Base-by-base conservation (phyloP, 176 grass and related monocot species). In the Thalia dealbata region DNA sequence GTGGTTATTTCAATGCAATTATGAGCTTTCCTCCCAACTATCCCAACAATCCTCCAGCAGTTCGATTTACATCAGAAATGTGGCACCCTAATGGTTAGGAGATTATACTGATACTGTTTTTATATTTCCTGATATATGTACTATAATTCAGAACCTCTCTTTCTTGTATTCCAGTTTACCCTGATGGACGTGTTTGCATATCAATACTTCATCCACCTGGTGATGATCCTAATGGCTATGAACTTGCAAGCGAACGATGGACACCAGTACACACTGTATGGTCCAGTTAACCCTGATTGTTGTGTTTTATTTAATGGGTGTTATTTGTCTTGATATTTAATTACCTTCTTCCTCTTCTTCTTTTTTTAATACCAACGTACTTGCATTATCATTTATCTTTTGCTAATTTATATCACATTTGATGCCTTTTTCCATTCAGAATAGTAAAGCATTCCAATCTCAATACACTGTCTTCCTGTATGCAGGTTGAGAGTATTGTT, bases 181-280 rank as follows among this genome's bases (percentile, higher is more conserved):
- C 56, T 60, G 73, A 75, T 75, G 73, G 73, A 8, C 73, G 73
- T 61, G 73, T 61, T 62, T 75, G 73, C 73, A 75, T 75, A 61
- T 62, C 73, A 24, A 75, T 75, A 27, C 73, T 75, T 75, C 73
- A 75, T 52, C 73, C 54, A 26, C 73, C 73, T 26, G 73, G 73
- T 60, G 73, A 61, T 18, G 73, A 75, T 22, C 58, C 73, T 26
- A 75, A 75, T 75, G 73, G 73, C 25, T 75, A 63, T 46, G 58
- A 75, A 32, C 73, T 75, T 48, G 73, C 73, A 46, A 75, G 73
- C 28, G 73, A 75, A 30, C 55, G 56, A 18, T 63, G 73, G 73
- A 46, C 73, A 75, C 73, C 73, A 19, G 73, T 75, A 38, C 73
- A 75, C 41, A 75, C 58, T 22, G 73, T 75, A 75, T 38, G 32